Base-by-base conservation (phyloP, 495 filamentous ascomycete genomes). In the Bathelium albidoporum region DNA sequence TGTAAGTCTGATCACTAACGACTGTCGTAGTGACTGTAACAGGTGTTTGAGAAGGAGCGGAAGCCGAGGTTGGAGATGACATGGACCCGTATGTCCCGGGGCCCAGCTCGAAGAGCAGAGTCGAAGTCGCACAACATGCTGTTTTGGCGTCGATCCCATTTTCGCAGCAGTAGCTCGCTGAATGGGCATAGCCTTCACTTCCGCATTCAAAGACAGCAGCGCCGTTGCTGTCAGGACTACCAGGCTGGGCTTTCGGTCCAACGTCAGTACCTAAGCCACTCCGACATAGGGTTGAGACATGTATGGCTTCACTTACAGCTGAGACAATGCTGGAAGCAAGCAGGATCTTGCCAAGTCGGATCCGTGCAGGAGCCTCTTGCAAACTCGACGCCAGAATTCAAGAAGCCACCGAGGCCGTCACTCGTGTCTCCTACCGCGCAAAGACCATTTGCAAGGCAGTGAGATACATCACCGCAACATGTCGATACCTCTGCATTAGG, bases 241-340 rank as follows among this genome's bases (percentile, higher is more conserved):
- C 49, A 9, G 49, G 49, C 24, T 55, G 49, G 16, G 49, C 49
- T 55, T 28, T 55, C 44, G n/a, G 10, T 5, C 44, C 16, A 5
- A 49, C 10, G n/a, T 49, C 22, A 49, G 44, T 20, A 16, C 22
- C 44, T 5, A 49, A 20, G 22, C 5, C 44, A 20, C 44, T 5
- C n/a, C 5, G 22, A 49, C 5, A 12, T 18, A 20, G 44, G 14
- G 22, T 18, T 41, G 7, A 41, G 44, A 55, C 20, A 9, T 29
- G 24, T 16, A 11, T 12, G 11, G 24, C 9, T 28, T 29, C 2
- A 55, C 49, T 29, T 20, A 55, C 49, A 55, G 24, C 49, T 29
- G 49, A 55, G 49, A 55, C 49, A 55, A 29, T 55, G 49, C 24
- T 55, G 49, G 49, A 55, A 55, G 24, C 49, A 55, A 29, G 49